These are phyloP conservation scores for Choiromyces venosus DNA, from an alignment of 495 filamentous ascomycete species.

Conservation along the genomic window DNA sequence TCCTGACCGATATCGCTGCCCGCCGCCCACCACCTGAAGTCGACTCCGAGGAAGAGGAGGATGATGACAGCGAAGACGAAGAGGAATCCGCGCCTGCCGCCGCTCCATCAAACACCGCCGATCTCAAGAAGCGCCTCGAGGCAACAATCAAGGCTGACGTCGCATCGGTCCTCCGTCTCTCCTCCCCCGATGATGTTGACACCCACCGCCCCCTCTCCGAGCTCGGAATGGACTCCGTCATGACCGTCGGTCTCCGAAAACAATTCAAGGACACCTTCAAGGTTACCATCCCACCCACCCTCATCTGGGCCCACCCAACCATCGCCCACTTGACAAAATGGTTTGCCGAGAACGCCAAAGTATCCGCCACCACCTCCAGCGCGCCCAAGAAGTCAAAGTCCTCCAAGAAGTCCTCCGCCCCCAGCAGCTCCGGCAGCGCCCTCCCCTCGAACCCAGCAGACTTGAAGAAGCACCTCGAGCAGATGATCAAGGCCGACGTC, in stretches of 20 bases:
- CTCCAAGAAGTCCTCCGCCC: neutral
- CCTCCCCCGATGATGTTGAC: conserved; percentile 43
- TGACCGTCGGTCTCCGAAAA: conserved; percentile 45
- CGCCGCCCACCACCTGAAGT: conserved; percentile 19
- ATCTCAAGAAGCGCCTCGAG: neutral
- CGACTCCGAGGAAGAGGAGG: neutral
- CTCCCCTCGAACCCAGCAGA: neutral
- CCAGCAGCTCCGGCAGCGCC: neutral
- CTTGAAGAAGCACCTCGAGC: neutral
- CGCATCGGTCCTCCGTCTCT: neutral
- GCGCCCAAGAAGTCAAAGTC: neutral
- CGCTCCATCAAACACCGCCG: neutral
- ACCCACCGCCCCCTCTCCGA: conserved; percentile 42
- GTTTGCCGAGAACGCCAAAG: conserved; percentile 36
- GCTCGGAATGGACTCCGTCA: conserved; percentile 48
- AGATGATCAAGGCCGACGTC: neutral
- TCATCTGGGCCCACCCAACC: conserved; percentile 47
- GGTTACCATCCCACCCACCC: conserved; percentile 47
- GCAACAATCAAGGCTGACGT: neutral
- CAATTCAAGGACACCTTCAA: conserved; percentile 44
- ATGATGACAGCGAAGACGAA: neutral
- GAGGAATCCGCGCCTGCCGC: neutral
- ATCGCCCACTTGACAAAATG: conserved; percentile 43
- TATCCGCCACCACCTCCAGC: neutral
- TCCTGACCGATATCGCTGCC: conserved; percentile 43